Conservation (phyloP, 176 grass and related monocot genomes). For the Zizania latifolia region DNA sequence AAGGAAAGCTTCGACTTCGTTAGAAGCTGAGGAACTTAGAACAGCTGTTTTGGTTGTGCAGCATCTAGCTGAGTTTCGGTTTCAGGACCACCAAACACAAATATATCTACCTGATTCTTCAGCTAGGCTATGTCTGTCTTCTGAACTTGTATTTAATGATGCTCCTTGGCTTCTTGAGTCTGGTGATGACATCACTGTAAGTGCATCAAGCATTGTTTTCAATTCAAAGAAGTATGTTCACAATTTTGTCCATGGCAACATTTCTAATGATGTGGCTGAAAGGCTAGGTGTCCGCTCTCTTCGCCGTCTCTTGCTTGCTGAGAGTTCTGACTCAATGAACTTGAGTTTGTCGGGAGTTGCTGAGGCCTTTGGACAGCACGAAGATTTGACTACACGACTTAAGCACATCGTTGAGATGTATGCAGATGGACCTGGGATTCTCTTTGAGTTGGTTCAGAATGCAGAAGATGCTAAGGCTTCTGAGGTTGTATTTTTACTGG, state of each 20-base stretch:
- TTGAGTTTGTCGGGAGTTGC: conserved; percentile 95
- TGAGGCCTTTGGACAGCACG: conserved; percentile 95
- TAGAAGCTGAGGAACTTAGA: conserved; percentile 73
- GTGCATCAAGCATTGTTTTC: conserved; percentile 48
- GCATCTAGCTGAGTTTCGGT: conserved; percentile 77
- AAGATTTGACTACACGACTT: conserved; percentile 91
- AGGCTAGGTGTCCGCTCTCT: conserved; percentile 92
- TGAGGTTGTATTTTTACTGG: conserved; percentile 93
- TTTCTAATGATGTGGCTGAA: conserved; percentile 94
- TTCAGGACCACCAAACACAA: conserved; percentile 69
- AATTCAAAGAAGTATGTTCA: conserved; percentile 59
- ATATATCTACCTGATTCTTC: conserved; percentile 93
- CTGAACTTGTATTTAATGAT: conserved; percentile 94
- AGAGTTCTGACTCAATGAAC: conserved; percentile 98
- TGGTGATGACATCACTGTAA: conserved; percentile 42
- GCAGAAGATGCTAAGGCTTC: conserved; percentile 96
- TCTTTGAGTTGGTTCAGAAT: conserved; percentile 96
- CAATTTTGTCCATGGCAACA: conserved; percentile 98
- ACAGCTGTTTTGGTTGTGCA: conserved; percentile 78
- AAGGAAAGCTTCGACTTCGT: conserved; percentile 60
- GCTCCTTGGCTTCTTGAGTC: conserved; percentile 89
- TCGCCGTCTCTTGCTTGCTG: conserved; percentile 84
- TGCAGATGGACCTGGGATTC: conserved; percentile 95
- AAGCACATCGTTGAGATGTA: conserved; percentile 99
- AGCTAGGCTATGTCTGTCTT: conserved; percentile 75